Evolutionary conservation across 768 basidiomycete genomes (phyloP).

Genomic region (Psilocybe azurescens): DNA sequence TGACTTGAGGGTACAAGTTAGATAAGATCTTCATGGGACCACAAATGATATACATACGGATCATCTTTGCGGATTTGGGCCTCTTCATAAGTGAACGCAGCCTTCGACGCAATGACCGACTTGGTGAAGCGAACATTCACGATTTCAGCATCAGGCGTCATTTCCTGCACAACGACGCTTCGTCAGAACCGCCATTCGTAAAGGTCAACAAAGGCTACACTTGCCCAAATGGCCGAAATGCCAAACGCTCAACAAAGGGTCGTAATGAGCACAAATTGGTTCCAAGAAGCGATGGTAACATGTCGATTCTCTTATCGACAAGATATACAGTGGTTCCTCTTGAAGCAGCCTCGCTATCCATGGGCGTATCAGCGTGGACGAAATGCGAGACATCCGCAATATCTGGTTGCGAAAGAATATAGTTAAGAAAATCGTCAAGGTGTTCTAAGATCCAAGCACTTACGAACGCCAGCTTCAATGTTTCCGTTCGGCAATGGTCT

Average conservation of each 20-base stretch:
- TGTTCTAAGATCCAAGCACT: constrained; percentile 44
- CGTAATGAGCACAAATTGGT: constrained; percentile 95
- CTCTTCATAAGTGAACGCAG: constrained; percentile 96
- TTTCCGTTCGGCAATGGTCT: constrained; percentile 87
- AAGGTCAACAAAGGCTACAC: constrained; percentile 9
- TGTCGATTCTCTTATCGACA: constrained; percentile 98
- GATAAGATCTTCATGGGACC: no score
- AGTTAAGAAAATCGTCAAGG: background rate
- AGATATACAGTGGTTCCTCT: constrained; percentile 97
- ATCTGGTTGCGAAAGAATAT: constrained; percentile 52
- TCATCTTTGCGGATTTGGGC: constrained; percentile 96
- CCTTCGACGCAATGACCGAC: constrained; percentile 95
- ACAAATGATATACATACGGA: constrained; percentile 39
- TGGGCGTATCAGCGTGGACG: constrained; percentile 89
- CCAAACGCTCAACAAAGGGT: constrained; percentile 91
- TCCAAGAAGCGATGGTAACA: constrained; percentile 92
- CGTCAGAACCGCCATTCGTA: constrained; percentile 4
- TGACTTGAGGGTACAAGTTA: constrained; percentile 47
- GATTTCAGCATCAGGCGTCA: constrained; percentile 88
- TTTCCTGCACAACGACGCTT: constrained; percentile 61
- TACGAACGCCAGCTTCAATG: constrained; percentile 97
- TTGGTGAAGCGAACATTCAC: constrained; percentile 92
- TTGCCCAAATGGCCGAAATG: constrained; percentile 97
- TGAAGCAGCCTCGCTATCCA: constrained; percentile 96
- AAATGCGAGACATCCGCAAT: constrained; percentile 99